A percentile compares a stretch with the other conserved stretches of the same genome.
These are phyloP conservation scores for Filosporella fistucella DNA, from an alignment of 495 filamentous ascomycete genomes.

Conservation along the genomic window DNA sequence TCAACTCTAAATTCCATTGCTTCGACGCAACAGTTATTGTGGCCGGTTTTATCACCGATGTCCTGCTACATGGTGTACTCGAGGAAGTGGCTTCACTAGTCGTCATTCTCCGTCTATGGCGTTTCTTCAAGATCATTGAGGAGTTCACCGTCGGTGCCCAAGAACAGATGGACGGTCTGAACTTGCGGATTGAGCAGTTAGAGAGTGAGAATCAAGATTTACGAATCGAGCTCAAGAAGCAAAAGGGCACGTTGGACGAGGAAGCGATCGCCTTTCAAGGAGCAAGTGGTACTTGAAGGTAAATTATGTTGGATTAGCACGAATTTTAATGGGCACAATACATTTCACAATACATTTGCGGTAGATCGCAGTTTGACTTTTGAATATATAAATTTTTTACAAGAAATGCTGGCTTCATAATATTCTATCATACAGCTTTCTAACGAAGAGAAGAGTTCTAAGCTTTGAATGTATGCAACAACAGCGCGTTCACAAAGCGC, in stretches of 20 bases:
- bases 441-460: slow-evolving; percentile 21
- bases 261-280: too few relatives aligned
- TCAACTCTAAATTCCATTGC: slow-evolving; percentile 54
- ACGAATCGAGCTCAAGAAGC: slow-evolving; percentile 28
- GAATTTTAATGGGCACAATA: too few relatives aligned
- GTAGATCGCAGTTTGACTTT: too few relatives aligned
- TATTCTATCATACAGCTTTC: slow-evolving; percentile 21
- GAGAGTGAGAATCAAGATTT: slow-evolving; percentile 42
- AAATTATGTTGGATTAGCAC: too few relatives aligned
- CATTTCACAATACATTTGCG: too few relatives aligned
- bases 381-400: too few relatives aligned
- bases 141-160: slow-evolving; percentile 55
- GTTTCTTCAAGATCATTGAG: slow-evolving; percentile 64
- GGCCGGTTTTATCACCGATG: slow-evolving; percentile 53
- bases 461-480: slow-evolving; percentile 9
- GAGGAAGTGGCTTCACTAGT: slow-evolving; percentile 60
- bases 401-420: too few relatives aligned
- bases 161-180: slow-evolving; percentile 46
- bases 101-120: slow-evolving; percentile 60
- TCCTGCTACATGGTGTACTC: slow-evolving; percentile 48
- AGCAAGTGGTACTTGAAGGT: too few relatives aligned
- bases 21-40: slow-evolving; percentile 63
- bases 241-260: slow-evolving; percentile 22
- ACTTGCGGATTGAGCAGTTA: slow-evolving; percentile 34
- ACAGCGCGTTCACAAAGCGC: slow-evolving; percentile 1